Evolutionary conservation across 2,329 filamentous ascomycete genomes (phyloP).

Genomic region (Colletotrichum sublineola): DNA sequence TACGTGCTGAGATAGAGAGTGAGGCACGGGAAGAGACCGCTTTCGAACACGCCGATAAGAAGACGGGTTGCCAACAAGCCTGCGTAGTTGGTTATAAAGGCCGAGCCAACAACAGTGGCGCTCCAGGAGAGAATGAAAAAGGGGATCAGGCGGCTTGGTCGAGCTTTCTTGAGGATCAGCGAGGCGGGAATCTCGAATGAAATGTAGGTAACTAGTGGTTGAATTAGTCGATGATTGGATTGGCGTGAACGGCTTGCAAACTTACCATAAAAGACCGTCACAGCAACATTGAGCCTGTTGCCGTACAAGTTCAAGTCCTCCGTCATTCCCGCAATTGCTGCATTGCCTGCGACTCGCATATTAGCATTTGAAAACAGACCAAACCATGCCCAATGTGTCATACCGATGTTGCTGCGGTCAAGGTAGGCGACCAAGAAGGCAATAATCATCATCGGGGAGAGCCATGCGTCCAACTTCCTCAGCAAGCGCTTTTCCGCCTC

Average conservation of each 20-base stretch:
- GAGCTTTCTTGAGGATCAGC: slow-evolving; percentile 51
- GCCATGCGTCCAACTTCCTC: slow-evolving; percentile 46
- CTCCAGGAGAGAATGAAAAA: slow-evolving; percentile 58
- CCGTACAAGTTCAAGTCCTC: slow-evolving; percentile 50
- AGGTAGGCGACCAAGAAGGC: slow-evolving; percentile 51
- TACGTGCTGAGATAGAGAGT: slow-evolving; percentile 54
- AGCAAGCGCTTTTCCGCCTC: slow-evolving; percentile 42
- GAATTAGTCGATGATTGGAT: slow-evolving; percentile 63
- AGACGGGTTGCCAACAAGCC: slow-evolving; percentile 60
- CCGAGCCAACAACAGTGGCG: slow-evolving; percentile 61
- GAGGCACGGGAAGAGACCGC: slow-evolving; percentile 63
- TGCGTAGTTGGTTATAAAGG: slow-evolving; percentile 58
- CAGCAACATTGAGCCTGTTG: slow-evolving; percentile 57
- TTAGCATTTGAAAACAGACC: neutral
- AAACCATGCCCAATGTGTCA: neutral
- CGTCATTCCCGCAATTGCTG: slow-evolving; percentile 51
- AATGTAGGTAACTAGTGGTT: slow-evolving; percentile 67
- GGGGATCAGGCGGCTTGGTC: slow-evolving; percentile 50
- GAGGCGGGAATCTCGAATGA: slow-evolving; percentile 54
- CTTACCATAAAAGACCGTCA: slow-evolving; percentile 57
- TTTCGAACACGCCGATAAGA: slow-evolving; percentile 62
- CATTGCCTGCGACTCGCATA: slow-evolving; percentile 46
- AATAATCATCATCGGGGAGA: slow-evolving; percentile 43
- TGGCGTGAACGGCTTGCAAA: slow-evolving; percentile 61
- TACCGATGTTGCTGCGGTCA: slow-evolving; percentile 48